phyloP scores from a whole-genome alignment of 2,329 filamentous ascomycete genomes.

The Ceratocystis colombiana region DNA sequence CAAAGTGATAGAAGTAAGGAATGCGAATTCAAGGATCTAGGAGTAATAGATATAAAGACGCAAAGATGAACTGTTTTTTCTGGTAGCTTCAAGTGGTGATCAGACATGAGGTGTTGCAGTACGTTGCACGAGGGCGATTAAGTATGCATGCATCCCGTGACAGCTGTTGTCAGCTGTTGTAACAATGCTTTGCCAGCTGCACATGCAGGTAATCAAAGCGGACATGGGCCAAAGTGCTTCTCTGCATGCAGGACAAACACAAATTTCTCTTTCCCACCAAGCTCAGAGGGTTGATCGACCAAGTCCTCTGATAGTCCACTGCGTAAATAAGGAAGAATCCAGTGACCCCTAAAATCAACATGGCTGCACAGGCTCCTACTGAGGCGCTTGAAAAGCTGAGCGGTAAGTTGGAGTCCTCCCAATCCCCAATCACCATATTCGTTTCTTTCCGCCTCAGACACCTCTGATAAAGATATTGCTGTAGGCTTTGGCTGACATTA shows the following conservation, averaged over 20 bases:
- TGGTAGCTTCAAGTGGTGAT: background rate
- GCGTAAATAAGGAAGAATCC: background rate
- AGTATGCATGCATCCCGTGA: background rate
- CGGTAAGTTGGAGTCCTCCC: slow-evolving; percentile 25
- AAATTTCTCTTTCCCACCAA: slow-evolving; percentile 11
- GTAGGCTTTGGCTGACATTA: slow-evolving; percentile 2
- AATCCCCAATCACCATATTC: background rate
- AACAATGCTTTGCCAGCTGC: background rate
- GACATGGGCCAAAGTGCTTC: slow-evolving; percentile 11
- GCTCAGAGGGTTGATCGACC: slow-evolving; percentile 2
- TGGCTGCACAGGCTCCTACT: slow-evolving; percentile 30
- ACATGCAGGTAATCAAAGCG: background rate
- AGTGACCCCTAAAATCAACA: slow-evolving; percentile 18
- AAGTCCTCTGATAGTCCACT: background rate
- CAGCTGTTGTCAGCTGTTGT: background rate
- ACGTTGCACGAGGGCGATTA: background rate
- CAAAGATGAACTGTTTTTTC: background rate
- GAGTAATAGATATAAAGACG: too few species aligned
- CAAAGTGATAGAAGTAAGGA: background rate
- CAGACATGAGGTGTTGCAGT: background rate
- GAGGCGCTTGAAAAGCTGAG: slow-evolving; percentile 30
- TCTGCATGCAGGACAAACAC: background rate
- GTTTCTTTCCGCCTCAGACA: background rate
- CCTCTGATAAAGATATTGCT: slow-evolving; percentile 20
- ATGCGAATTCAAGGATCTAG: background rate